Evolutionary conservation across 208 protist genomes (phyloP).

Genomic region (Trichomonas tenax): DNA sequence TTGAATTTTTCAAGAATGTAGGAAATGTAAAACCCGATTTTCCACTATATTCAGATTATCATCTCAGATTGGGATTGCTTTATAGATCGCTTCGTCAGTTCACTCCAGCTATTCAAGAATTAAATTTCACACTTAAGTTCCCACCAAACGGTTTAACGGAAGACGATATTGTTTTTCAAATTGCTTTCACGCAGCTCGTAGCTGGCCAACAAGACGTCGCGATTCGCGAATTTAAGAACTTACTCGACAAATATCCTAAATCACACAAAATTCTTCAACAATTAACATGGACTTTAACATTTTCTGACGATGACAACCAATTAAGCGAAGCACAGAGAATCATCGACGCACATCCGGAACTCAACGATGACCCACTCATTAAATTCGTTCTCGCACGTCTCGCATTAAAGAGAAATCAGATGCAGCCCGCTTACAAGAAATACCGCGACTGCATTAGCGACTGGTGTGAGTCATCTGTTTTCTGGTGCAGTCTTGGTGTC

Average conservation of each 20-base stretch:
- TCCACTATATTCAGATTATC: background rate
- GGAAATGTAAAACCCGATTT: background rate
- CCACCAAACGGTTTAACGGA: background rate
- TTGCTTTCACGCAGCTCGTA: background rate
- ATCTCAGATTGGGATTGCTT: background rate
- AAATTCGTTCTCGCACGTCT: background rate
- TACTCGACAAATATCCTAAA: background rate
- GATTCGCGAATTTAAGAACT: background rate
- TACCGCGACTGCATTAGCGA: background rate
- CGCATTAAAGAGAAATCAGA: background rate
- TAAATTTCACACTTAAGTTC: background rate
- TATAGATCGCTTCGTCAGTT: background rate
- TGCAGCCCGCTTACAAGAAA: background rate
- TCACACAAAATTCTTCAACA: background rate
- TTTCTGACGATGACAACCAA: background rate
- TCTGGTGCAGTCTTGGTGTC: background rate
- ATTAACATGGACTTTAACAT: background rate
- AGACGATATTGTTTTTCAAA: conserved; percentile 14
- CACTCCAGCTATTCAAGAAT: background rate
- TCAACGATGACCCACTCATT: background rate
- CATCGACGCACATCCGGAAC: background rate
- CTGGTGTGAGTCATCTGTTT: background rate
- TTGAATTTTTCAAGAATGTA: background rate
- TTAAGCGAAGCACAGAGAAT: background rate
- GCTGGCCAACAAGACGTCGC: background rate